Conservation (phyloP, 2,329 filamentous ascomycete species). For the Fusarium sp. region DNA sequence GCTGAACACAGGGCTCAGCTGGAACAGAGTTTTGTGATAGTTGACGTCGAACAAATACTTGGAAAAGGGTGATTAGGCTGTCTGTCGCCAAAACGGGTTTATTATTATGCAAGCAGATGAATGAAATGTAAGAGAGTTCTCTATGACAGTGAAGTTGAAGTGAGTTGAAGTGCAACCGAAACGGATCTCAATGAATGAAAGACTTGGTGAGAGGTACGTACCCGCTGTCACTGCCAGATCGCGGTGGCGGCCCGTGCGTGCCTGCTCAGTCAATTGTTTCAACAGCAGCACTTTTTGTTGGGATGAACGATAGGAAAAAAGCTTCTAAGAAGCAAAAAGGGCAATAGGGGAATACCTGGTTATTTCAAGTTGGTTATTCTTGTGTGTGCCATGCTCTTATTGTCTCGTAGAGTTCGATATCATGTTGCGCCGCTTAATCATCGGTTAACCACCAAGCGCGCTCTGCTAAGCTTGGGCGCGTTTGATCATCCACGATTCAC, state of each 20-base stretch:
- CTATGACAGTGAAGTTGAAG: not conserved
- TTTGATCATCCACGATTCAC: constrained; percentile 19
- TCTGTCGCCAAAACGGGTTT: not conserved
- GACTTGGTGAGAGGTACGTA: not conserved
- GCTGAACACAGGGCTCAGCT: not conserved
- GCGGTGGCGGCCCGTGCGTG: not conserved
- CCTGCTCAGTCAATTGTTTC: not conserved
- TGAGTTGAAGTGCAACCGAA: not conserved
- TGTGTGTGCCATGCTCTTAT: not conserved
- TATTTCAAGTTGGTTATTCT: not conserved
- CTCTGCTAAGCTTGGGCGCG: constrained; percentile 22
- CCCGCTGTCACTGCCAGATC: not conserved
- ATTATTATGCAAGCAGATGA: not conserved
- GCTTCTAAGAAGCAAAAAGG: too few relatives aligned
- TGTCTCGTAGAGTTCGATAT: not conserved
- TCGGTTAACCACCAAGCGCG: constrained; percentile 35
- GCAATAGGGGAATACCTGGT: not conserved
- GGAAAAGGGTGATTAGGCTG: too few relatives aligned
- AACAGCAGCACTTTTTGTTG: not conserved
- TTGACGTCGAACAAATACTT: not conserved
- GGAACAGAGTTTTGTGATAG: not conserved
- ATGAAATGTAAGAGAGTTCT: not conserved
- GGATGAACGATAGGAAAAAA: not conserved
- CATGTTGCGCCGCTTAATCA: constrained; percentile 35
- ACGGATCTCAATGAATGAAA: not conserved